Evolutionary conservation across 768 basidiomycete genomes (phyloP).

Genomic region (Pleurotus djamor): DNA sequence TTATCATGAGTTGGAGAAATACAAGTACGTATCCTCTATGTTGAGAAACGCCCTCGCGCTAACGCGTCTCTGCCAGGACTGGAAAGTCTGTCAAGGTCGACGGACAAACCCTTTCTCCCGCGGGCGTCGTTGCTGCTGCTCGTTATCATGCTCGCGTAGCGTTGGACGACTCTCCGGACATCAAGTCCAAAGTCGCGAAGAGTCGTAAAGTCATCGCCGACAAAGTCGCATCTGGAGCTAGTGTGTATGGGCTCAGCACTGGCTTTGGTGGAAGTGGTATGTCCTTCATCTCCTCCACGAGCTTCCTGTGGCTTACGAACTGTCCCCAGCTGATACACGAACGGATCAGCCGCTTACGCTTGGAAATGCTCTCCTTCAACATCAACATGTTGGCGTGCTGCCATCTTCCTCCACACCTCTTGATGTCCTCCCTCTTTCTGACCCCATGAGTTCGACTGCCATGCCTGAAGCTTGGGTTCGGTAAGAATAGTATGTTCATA

Average conservation of each 20-base stretch:
- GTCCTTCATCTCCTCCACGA: conserved; percentile 11
- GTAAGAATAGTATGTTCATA: not conserved
- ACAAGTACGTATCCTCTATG: conserved; percentile 39
- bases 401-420: conserved; percentile 50
- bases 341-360: conserved; percentile 73
- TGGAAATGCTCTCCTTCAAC: conserved; percentile 82
- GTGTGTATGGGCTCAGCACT: conserved; percentile 81
- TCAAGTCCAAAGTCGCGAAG: conserved; percentile 54
- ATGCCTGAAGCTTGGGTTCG: conserved; percentile 92
- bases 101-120: conserved; percentile 62
- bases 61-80: conserved; percentile 27
- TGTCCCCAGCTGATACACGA: conserved; percentile 57
- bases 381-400: conserved; percentile 75
- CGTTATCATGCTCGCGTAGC: conserved; percentile 47
- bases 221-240: conserved; percentile 66
- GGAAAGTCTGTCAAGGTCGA: conserved; percentile 58
- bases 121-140: conserved; percentile 67
- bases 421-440: conserved; percentile 63
- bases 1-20: conserved; percentile 49
- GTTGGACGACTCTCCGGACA: conserved; percentile 33
- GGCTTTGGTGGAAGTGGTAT: conserved; percentile 75
- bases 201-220: conserved; percentile 65
- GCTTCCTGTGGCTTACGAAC: not conserved
- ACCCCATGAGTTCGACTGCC: conserved; percentile 61
- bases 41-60: conserved; percentile 6